Conservation (phyloP, 176 grass and related monocot species). For the Juncus inflexus region DNA sequence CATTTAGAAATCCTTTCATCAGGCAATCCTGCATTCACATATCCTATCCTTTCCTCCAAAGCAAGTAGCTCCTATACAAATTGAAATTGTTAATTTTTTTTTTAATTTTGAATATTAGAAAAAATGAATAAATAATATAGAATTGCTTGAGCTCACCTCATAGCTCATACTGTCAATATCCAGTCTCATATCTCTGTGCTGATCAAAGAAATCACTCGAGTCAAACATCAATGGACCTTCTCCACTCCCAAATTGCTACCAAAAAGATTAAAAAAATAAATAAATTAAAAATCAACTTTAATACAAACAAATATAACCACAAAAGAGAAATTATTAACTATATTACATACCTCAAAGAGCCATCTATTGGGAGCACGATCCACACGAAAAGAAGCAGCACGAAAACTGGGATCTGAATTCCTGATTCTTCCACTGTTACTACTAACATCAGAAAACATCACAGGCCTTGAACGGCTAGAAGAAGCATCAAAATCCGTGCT, state of each 20-base stretch:
- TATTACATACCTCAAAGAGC: slow-evolving; percentile 44
- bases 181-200: slow-evolving; percentile 65
- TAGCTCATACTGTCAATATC: slow-evolving; percentile 93
- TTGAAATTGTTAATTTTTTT: background rate
- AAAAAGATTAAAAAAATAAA: slow-evolving; percentile 19
- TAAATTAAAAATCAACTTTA: slow-evolving; percentile 25
- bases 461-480: slow-evolving; percentile 47
- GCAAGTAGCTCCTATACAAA: slow-evolving; percentile 65
- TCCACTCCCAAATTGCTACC: slow-evolving; percentile 44
- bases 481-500: slow-evolving; percentile 19
- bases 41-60: slow-evolving; percentile 80
- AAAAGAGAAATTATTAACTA: background rate
- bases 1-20: slow-evolving; percentile 57
- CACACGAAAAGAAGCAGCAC: slow-evolving; percentile 37
- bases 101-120: slow-evolving; percentile 4
- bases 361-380: slow-evolving; percentile 29
- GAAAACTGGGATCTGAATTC: slow-evolving; percentile 40
- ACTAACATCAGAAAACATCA: slow-evolving; percentile 26
- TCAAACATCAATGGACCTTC: slow-evolving; percentile 29
- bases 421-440: slow-evolving; percentile 48
- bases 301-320: slow-evolving; percentile 2
- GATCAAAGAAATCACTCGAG: slow-evolving; percentile 52
- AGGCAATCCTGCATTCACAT: slow-evolving; percentile 56
- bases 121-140: slow-evolving; percentile 19
- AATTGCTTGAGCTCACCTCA: slow-evolving; percentile 47